Conservation (phyloP, 2,329 filamentous ascomycete species). For the Sporothrix brasiliensis region DNA sequence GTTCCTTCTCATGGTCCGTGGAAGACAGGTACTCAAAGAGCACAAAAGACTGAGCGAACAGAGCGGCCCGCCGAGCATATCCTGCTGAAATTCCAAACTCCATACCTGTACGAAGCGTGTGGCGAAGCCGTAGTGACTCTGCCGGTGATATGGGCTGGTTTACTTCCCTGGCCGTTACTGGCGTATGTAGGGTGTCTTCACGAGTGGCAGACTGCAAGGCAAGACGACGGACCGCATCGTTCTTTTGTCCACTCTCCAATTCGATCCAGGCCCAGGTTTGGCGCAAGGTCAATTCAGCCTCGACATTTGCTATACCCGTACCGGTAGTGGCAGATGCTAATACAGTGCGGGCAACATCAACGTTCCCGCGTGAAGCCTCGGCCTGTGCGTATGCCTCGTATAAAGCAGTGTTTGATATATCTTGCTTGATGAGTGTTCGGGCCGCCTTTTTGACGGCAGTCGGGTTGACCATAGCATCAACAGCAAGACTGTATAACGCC, state of each 20-base stretch:
- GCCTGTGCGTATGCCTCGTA: constrained; percentile 81
- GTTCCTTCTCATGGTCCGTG: not conserved
- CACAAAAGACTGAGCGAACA: constrained; percentile 63
- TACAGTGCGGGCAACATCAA: constrained; percentile 63
- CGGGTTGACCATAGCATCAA: constrained; percentile 62
- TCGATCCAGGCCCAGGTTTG: constrained; percentile 69
- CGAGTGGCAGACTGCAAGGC: constrained; percentile 46
- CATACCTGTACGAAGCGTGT: constrained; percentile 57
- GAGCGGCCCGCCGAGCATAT: constrained; percentile 52
- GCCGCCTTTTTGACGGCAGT: constrained; percentile 67
- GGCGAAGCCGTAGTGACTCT: constrained; percentile 56
- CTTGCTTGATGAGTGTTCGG: constrained; percentile 71
- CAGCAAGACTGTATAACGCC: constrained; percentile 70
- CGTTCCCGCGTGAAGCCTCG: constrained; percentile 63
- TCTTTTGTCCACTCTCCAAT: constrained; percentile 50
- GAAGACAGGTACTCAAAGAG: constrained; percentile 68
- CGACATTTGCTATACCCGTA: constrained; percentile 40
- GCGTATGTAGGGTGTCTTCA: constrained; percentile 31
- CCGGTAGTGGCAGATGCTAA: constrained; percentile 59
- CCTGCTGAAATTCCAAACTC: constrained; percentile 60
- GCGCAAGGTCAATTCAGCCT: constrained; percentile 49
- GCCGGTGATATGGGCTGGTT: constrained; percentile 40
- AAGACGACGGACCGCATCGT: constrained; percentile 46
- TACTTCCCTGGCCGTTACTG: not conserved
- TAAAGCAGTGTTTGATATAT: constrained; percentile 64